Evolutionary conservation across 768 basidiomycete species (phyloP).

Genomic region (Tricholoma hemisulphureum): DNA sequence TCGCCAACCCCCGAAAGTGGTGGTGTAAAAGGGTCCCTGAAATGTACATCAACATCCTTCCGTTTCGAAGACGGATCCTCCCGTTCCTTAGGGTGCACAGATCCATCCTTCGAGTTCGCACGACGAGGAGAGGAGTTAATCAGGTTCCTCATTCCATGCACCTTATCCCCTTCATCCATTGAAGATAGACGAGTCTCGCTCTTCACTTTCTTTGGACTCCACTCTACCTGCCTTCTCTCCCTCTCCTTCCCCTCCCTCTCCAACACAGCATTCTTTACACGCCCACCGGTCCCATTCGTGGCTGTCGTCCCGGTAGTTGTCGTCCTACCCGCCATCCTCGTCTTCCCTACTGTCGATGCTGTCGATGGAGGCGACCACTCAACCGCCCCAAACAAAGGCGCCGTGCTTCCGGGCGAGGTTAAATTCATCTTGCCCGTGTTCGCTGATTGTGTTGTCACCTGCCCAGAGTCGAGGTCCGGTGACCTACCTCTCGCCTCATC

Average conservation of each 20-base stretch:
- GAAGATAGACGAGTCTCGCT: neutral
- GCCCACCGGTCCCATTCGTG: neutral
- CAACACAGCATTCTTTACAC: neutral
- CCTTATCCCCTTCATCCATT: neutral
- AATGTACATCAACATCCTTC: neutral
- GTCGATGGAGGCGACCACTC: conserved; percentile 8
- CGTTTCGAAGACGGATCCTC: neutral
- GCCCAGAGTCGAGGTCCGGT: neutral
- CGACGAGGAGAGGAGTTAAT: neutral
- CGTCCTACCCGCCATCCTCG: conserved; percentile 6
- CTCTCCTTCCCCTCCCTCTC: neutral
- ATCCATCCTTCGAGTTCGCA: neutral
- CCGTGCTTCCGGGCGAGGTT: conserved; percentile 8
- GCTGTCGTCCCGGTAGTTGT: neutral
- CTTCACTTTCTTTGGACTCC: neutral
- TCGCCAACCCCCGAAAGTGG: neutral
- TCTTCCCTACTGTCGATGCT: conserved; percentile 8
- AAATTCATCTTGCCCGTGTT: conserved; percentile 8
- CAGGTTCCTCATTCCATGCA: neutral
- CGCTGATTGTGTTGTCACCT: conserved; percentile 12
- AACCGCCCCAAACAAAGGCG: neutral
- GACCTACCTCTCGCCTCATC: conserved; percentile 3
- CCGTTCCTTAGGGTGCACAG: neutral
- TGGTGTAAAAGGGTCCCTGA: neutral
- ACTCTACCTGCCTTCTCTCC: neutral